These are phyloP conservation scores for Penicillium janthinellum DNA, from an alignment of 2,329 filamentous ascomycete genomes.

Conservation along the genomic window DNA sequence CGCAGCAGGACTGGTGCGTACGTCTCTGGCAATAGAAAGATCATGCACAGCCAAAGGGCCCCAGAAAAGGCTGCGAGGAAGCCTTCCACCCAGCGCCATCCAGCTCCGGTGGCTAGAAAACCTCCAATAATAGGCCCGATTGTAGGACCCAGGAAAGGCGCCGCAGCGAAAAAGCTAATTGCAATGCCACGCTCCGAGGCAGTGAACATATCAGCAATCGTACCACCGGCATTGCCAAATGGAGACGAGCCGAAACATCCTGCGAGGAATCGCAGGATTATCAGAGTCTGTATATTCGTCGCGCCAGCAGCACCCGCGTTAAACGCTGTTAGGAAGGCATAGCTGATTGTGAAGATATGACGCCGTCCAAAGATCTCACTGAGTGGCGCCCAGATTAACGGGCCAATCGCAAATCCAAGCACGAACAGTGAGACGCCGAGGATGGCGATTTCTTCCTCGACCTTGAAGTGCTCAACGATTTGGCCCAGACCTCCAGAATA, in stretches of 20 bases:
- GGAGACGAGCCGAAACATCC: slow-evolving; percentile 63
- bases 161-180: slow-evolving; percentile 65
- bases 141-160: slow-evolving; percentile 67
- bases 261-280: slow-evolving; percentile 67
- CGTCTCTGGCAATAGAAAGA: slow-evolving; percentile 32
- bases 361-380: slow-evolving; percentile 39
- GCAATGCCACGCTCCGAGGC: slow-evolving; percentile 57
- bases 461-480: slow-evolving; percentile 36
- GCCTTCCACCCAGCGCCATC: slow-evolving; percentile 70
- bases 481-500: slow-evolving; percentile 40
- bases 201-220: slow-evolving; percentile 62
- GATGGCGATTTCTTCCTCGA: slow-evolving; percentile 37
- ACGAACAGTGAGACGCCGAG: slow-evolving; percentile 48
- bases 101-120: slow-evolving; percentile 63
- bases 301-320: slow-evolving; percentile 61
- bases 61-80: slow-evolving; percentile 65
- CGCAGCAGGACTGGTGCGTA: slow-evolving; percentile 54
- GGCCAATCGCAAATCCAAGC: slow-evolving; percentile 48
- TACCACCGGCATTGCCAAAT: slow-evolving; percentile 62
- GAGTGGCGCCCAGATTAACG: slow-evolving; percentile 44
- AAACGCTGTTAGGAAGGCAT: slow-evolving; percentile 56
- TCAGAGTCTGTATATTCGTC: slow-evolving; percentile 59
- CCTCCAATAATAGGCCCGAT: slow-evolving; percentile 66
- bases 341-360: slow-evolving; percentile 33
- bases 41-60: slow-evolving; percentile 49